phyloP scores from a whole-genome alignment of 495 filamentous ascomycete species.

The Tuber aestivum region DNA sequence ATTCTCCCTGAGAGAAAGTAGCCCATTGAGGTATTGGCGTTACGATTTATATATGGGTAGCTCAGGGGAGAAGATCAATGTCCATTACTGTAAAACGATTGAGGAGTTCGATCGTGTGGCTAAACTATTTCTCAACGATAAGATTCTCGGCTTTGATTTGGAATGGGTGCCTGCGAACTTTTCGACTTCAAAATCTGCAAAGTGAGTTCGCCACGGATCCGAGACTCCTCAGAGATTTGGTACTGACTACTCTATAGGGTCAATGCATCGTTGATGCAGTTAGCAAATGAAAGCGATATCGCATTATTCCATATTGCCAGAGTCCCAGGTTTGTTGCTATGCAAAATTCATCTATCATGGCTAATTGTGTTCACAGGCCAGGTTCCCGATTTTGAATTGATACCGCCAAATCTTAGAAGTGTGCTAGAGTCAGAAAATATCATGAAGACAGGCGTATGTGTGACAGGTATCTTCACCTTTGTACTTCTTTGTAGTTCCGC shows the following conservation, averaged over 20 bases:
- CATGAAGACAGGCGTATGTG: slow-evolving; percentile 66
- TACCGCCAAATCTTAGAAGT: slow-evolving; percentile 60
- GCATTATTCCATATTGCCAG: slow-evolving; percentile 70
- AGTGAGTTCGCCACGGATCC: slow-evolving; percentile 14
- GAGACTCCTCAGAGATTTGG: background rate
- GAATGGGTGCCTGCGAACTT: slow-evolving; percentile 59
- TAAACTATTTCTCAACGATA: slow-evolving; percentile 61
- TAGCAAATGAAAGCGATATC: slow-evolving; percentile 73
- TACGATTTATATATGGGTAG: background rate
- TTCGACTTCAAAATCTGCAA: slow-evolving; percentile 18
- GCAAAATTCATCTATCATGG: background rate
- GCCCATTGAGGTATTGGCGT: slow-evolving; percentile 3
- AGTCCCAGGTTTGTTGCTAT: slow-evolving; percentile 21
- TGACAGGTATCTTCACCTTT: slow-evolving; percentile 27
- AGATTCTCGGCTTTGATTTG: slow-evolving; percentile 75
- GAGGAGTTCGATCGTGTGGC: slow-evolving; percentile 60
- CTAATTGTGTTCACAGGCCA: slow-evolving; percentile 49
- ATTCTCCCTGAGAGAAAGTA: background rate
- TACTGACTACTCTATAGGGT: slow-evolving; percentile 47
- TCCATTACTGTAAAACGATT: slow-evolving; percentile 71
- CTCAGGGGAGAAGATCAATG: slow-evolving; percentile 35
- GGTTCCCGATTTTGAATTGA: slow-evolving; percentile 48
- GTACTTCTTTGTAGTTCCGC: background rate
- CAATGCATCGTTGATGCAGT: slow-evolving; percentile 71
- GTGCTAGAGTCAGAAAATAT: slow-evolving; percentile 66